Evolutionary conservation across 2,329 filamentous ascomycete species (phyloP).

Genomic region (Trichocomaceae sp.): DNA sequence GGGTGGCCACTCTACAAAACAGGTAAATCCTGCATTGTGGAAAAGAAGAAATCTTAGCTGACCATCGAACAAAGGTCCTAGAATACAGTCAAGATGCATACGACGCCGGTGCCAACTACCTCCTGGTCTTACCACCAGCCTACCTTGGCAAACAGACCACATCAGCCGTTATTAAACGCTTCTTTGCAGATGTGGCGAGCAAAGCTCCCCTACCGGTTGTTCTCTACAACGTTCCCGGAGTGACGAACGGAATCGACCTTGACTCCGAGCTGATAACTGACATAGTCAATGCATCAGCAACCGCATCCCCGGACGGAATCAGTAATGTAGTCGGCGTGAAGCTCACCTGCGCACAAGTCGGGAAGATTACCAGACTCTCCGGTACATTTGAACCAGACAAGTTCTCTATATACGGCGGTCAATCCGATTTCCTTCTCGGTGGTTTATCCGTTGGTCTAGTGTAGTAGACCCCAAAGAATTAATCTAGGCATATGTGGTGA

Average conservation of each 20-base stretch:
- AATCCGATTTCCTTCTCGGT: too few relatives aligned
- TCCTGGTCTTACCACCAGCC: constrained; percentile 66
- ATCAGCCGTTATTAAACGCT: constrained; percentile 53
- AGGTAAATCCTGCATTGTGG: constrained; percentile 46
- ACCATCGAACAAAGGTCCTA: too few relatives aligned
- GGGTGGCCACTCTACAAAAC: constrained; percentile 57
- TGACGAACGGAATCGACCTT: constrained; percentile 61
- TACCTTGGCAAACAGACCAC: constrained; percentile 67
- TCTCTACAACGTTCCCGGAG: constrained; percentile 67
- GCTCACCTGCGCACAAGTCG: constrained; percentile 67
- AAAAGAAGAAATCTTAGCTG: too few relatives aligned
- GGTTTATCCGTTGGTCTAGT: too few relatives aligned
- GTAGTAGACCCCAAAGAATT: too few relatives aligned
- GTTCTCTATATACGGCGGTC: too few relatives aligned
- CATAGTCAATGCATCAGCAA: too few relatives aligned
- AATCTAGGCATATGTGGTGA: too few relatives aligned
- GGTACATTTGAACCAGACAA: too few relatives aligned
- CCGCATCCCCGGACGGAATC: constrained; percentile 54
- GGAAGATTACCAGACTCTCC: too few relatives aligned
- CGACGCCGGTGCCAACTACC: constrained; percentile 65
- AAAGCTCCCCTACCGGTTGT: constrained; percentile 57
- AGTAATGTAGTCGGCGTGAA: constrained; percentile 64
- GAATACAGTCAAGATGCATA: constrained; percentile 65
- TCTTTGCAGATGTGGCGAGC: constrained; percentile 60
- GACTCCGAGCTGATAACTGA: constrained; percentile 55